A percentile compares a stretch with the other conserved stretches of the same genome.
Conservation (phyloP, 2,329 filamentous ascomycete genomes). For the Arachnopeziza araneosa region DNA sequence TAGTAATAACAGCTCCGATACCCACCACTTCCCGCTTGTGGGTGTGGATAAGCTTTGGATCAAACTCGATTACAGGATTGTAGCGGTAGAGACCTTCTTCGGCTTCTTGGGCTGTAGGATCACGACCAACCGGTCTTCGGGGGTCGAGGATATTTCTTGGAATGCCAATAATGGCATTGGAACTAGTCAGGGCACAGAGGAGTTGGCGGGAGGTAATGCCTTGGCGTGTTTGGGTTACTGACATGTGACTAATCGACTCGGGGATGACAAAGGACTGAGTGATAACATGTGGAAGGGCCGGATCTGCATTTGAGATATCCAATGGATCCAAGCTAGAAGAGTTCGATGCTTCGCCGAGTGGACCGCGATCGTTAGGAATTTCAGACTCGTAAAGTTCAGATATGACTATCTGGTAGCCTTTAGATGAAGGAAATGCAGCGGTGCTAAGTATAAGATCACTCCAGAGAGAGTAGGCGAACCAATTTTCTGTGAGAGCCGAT, state of each 20-base stretch:
- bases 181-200: constrained; percentile 68
- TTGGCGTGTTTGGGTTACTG: constrained; percentile 84
- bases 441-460: constrained; percentile 53
- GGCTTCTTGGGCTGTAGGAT: constrained; percentile 70
- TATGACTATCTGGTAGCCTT: constrained; percentile 80
- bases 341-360: constrained; percentile 63
- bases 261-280: constrained; percentile 78
- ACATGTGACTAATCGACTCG: constrained; percentile 70
- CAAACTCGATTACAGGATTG: constrained; percentile 70
- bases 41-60: constrained; percentile 72
- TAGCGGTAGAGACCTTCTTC: constrained; percentile 83
- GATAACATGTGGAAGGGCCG: constrained; percentile 65
- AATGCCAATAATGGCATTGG: constrained; percentile 71
- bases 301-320: constrained; percentile 44
- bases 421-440: constrained; percentile 52
- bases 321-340: constrained; percentile 72
- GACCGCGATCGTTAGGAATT: constrained; percentile 76
- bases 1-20: constrained; percentile 65
- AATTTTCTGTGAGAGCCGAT: constrained; percentile 85
- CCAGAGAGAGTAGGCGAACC: constrained; percentile 83
- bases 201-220: constrained; percentile 83
- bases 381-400: constrained; percentile 89
- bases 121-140: constrained; percentile 76
- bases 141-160: constrained; percentile 77
- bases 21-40: constrained; percentile 80